Percentiles rank a stretch among this genome's conserved stretches.
Conservation (phyloP, 371 early-diverging fungal species). For the Thermomucor indicae-seudaticae region DNA sequence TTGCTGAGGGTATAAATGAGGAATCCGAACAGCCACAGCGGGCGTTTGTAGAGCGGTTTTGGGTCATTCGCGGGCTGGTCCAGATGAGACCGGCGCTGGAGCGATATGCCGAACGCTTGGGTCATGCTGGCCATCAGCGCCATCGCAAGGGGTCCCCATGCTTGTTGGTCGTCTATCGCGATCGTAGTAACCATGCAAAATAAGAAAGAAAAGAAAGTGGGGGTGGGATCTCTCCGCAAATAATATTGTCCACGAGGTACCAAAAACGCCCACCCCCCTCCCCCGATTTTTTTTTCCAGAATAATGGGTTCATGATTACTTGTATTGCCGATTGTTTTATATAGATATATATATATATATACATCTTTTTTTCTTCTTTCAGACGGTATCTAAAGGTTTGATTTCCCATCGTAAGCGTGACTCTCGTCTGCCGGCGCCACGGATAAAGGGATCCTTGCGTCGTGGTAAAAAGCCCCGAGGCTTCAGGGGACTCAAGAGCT, state of each 20-base stretch:
- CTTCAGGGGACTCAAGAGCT: constrained; percentile 53
- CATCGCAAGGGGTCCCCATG: constrained; percentile 33
- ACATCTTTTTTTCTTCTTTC: too few relatives aligned
- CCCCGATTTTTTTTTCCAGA: too few relatives aligned
- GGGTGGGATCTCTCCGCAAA: too few relatives aligned
- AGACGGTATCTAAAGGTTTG: too few relatives aligned
- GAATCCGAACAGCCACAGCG: constrained; percentile 52
- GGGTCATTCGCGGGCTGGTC: constrained; percentile 18
- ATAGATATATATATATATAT: too few relatives aligned
- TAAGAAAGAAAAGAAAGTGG: too few relatives aligned
- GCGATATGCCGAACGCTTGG: constrained; percentile 72
- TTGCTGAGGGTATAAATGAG: constrained; percentile 68
- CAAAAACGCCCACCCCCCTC: too few relatives aligned
- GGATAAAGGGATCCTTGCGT: constrained; percentile 47
- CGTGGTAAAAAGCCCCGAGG: constrained; percentile 57
- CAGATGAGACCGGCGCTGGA: constrained; percentile 67
- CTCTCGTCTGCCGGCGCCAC: constrained; percentile 23
- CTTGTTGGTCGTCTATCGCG: too few relatives aligned
- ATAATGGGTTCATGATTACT: too few relatives aligned
- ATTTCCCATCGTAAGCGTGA: constrained; percentile 21
- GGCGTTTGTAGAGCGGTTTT: constrained; percentile 38
- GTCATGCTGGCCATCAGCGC: constrained; percentile 45
- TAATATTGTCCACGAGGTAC: too few relatives aligned
- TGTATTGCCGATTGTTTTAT: too few relatives aligned
- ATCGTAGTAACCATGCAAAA: too few relatives aligned